phyloP scores from a whole-genome alignment of 768 basidiomycete genomes.

The Calocybe indica region DNA sequence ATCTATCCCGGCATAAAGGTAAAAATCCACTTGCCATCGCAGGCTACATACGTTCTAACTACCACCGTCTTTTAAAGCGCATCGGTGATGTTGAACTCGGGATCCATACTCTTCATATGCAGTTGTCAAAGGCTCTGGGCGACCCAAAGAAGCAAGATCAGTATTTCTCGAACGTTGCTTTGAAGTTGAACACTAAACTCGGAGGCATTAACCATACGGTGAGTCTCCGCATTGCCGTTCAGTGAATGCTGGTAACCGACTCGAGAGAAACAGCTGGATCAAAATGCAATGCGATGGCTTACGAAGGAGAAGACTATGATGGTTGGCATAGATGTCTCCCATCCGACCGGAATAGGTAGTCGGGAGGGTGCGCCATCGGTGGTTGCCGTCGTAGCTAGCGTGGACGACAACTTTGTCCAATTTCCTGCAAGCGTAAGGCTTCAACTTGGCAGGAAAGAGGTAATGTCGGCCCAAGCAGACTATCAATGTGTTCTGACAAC shows the following conservation, averaged over 20 bases:
- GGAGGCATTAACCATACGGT: conserved; percentile 74
- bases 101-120: conserved; percentile 71
- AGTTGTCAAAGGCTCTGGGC: conserved; percentile 51
- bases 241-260: conserved; percentile 3
- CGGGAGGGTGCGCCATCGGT: conserved; percentile 73
- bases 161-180: conserved; percentile 76
- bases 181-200: conserved; percentile 81
- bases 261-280: conserved; percentile 37
- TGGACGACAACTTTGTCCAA: conserved; percentile 64
- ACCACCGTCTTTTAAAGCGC: conserved; percentile 24
- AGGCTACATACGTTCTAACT: background rate
- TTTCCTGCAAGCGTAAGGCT: conserved; percentile 71
- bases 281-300: conserved; percentile 55
- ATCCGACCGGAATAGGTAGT: conserved; percentile 67
- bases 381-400: conserved; percentile 76
- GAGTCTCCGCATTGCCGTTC: conserved; percentile 3
- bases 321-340: conserved; percentile 82
- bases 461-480: conserved; percentile 3
- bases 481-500: background rate
- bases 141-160: conserved; percentile 60
- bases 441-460: conserved; percentile 53
- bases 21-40: background rate
- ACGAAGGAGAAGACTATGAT: conserved; percentile 69
- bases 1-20: conserved; percentile 81
- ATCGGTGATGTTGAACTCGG: conserved; percentile 73